phyloP scores from a whole-genome alignment of 1,284 basidiomycete species.

The Tilletiopsis washingtonensis region DNA sequence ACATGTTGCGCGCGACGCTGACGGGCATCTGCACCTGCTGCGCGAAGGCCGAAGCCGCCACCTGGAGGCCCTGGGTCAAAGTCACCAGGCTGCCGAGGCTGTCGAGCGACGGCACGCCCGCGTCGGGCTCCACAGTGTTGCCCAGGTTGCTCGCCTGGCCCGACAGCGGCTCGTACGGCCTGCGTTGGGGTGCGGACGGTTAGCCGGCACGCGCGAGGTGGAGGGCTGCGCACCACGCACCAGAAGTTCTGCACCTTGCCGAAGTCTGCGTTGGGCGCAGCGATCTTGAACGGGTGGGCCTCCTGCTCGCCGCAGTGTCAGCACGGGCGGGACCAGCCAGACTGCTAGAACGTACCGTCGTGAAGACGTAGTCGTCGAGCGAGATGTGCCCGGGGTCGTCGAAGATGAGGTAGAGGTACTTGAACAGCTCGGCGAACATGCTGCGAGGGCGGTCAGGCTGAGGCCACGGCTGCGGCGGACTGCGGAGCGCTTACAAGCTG shows the following conservation, averaged over 20 bases:
- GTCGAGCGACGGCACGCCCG: no score
- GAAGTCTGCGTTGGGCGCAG: constrained; percentile 10
- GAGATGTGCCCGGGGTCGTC: constrained; percentile 19
- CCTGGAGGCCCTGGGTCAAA: no score
- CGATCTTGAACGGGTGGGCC: constrained; percentile 35
- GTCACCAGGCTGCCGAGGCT: no score
- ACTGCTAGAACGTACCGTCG: constrained; percentile 12
- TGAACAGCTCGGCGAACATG: constrained; percentile 28
- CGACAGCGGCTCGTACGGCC: no score
- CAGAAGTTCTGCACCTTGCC: background rate
- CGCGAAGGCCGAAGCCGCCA: no score
- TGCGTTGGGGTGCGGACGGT: no score
- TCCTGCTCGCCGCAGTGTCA: constrained; percentile 4
- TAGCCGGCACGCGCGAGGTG: background rate
- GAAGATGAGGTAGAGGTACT: constrained; percentile 39
- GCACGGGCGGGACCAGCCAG: background rate
- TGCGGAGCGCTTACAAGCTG: background rate
- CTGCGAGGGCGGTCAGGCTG: no score
- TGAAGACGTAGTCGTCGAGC: constrained; percentile 38
- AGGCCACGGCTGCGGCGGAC: background rate
- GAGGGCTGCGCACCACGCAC: background rate
- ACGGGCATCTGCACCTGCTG: no score
- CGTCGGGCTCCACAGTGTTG: no score
- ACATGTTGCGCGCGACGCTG: no score
- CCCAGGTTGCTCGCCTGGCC: no score